Conservation (phyloP, 176 grass and related monocot genomes). For the Phragmites australis region DNA sequence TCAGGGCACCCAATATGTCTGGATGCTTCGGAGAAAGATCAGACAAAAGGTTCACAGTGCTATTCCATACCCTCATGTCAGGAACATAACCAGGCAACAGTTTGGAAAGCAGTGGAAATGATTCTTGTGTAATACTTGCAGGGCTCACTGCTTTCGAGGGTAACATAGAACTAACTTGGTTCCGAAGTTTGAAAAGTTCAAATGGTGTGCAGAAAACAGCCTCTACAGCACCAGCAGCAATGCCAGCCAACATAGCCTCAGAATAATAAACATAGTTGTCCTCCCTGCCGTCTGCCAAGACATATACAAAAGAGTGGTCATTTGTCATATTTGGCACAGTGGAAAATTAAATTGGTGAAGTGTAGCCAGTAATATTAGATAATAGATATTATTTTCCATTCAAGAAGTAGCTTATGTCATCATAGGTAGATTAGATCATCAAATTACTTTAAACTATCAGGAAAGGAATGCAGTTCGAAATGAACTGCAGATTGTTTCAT, state of each 20-base stretch:
- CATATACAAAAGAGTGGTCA: constrained; percentile 23
- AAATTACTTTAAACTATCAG: constrained; percentile 11
- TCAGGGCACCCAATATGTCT: constrained; percentile 65
- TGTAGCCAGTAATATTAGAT: not conserved
- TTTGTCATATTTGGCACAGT: not conserved
- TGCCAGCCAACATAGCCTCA: constrained; percentile 83
- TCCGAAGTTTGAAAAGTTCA: constrained; percentile 82
- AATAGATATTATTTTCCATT: constrained; percentile 3
- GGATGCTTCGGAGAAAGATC: constrained; percentile 68
- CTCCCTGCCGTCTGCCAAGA: constrained; percentile 80
- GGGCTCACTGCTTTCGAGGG: constrained; percentile 39
- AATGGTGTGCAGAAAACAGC: constrained; percentile 74
- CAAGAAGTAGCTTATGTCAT: constrained; percentile 9
- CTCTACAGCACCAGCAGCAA: constrained; percentile 71
- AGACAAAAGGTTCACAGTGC: constrained; percentile 71
- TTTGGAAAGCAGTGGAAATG: constrained; percentile 62
- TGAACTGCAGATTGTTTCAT: not conserved
- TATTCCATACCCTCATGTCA: constrained; percentile 59
- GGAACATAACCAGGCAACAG: constrained; percentile 74
- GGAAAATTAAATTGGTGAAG: not conserved
- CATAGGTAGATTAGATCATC: not conserved
- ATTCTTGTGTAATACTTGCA: constrained; percentile 39
- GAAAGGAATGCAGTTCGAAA: constrained; percentile 32
- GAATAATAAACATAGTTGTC: constrained; percentile 77
- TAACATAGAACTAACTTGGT: constrained; percentile 69